Conservation (phyloP, 2,329 filamentous ascomycete species). For the Rhytidhysteron rufulum region DNA sequence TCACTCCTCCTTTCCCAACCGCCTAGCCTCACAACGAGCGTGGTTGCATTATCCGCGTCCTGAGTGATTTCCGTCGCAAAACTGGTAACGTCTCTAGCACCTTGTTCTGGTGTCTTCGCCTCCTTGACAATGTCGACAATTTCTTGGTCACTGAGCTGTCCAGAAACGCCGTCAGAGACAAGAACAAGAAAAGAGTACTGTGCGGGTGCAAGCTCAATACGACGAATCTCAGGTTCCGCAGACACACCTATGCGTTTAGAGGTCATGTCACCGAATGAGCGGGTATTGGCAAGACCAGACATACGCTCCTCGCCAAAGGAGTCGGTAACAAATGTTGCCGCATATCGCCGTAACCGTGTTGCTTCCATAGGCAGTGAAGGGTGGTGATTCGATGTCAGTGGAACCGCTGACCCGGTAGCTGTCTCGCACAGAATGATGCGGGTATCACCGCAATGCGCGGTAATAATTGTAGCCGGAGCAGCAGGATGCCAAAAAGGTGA, state of each 20-base stretch:
- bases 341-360: conserved; percentile 77
- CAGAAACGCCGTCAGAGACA: conserved; percentile 83
- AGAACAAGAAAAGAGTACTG: conserved; percentile 89
- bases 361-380: conserved; percentile 83
- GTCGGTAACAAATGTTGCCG: conserved; percentile 84
- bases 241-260: conserved; percentile 91
- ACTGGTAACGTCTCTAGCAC: conserved; percentile 70
- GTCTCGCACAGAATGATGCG: conserved; percentile 88
- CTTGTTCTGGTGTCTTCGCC: conserved; percentile 84
- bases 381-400: conserved; percentile 88
- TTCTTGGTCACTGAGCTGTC: conserved; percentile 84
- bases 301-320: conserved; percentile 97
- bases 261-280: conserved; percentile 87
- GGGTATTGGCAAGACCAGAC: conserved; percentile 86
- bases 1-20: conserved; percentile 70
- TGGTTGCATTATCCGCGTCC: conserved; percentile 62
- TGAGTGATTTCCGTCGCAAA: conserved; percentile 81
- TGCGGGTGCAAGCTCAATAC: conserved; percentile 73
- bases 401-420: conserved; percentile 70
- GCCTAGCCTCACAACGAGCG: conserved; percentile 59
- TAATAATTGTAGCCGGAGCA: conserved; percentile 75
- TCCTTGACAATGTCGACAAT: conserved; percentile 96
- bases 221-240: conserved; percentile 84
- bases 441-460: conserved; percentile 91
- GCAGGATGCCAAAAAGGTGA: conserved; percentile 94